Evolutionary conservation across 2,329 filamentous ascomycete species (phyloP).

Genomic region (Alternaria brassicicola): DNA sequence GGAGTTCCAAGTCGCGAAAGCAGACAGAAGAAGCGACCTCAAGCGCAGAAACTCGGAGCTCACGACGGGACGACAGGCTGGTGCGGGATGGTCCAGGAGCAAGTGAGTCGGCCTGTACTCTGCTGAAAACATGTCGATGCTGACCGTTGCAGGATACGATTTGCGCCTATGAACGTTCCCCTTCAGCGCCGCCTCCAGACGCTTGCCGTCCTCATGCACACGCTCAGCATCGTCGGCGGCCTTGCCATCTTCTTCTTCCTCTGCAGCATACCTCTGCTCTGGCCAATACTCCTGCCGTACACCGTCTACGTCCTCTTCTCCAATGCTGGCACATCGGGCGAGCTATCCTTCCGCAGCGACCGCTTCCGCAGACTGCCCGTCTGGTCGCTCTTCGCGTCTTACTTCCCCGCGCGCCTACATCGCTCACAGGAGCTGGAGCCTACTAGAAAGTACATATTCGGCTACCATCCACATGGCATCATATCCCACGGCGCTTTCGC

Average conservation of each 20-base stretch:
- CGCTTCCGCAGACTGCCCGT: constrained; percentile 74
- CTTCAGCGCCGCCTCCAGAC: constrained; percentile 59
- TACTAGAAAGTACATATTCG: constrained; percentile 92
- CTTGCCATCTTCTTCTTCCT: constrained; percentile 87
- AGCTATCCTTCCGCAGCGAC: constrained; percentile 74
- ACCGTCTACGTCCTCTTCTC: constrained; percentile 84
- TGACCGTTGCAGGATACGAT: constrained; percentile 67
- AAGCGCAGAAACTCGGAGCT: constrained; percentile 50
- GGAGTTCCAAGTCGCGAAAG: constrained; percentile 38
- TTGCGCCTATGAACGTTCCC: constrained; percentile 80
- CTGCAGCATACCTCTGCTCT: constrained; percentile 88
- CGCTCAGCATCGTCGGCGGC: constrained; percentile 54
- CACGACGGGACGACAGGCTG: constrained; percentile 60
- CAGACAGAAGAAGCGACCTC: constrained; percentile 42
- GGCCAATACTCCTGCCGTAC: constrained; percentile 80
- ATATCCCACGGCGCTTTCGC: constrained; percentile 96
- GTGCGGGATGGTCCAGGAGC: constrained; percentile 59
- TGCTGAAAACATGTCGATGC: background rate
- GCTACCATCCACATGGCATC: constrained; percentile 96
- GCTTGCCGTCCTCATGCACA: constrained; percentile 57
- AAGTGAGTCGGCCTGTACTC: constrained; percentile 43
- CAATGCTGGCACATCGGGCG: constrained; percentile 75
- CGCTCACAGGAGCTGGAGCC: constrained; percentile 79
- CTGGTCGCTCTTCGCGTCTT: constrained; percentile 89
- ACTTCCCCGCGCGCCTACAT: constrained; percentile 89